phyloP scores from a whole-genome alignment of 257 asterid genomes.

The Cordia subcordata region DNA sequence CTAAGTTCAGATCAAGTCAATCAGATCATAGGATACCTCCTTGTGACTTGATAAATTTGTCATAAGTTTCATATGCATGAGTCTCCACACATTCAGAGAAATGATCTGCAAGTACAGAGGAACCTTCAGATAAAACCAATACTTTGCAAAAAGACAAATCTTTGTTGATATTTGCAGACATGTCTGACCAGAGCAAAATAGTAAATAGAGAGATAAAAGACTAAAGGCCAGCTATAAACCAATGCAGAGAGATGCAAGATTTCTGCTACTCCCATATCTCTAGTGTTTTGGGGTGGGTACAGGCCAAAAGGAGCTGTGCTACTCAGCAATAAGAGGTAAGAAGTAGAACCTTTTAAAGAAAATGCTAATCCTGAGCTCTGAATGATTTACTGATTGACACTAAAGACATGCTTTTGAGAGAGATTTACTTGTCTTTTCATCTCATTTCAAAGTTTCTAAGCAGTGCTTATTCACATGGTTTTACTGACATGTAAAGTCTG shows the following conservation, averaged over 20 bases:
- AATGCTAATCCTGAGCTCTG: no score
- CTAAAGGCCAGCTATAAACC: neutral
- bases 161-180: neutral
- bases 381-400: no score
- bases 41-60: constrained; percentile 74
- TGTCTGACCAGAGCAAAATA: neutral
- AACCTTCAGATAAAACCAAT: neutral
- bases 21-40: constrained; percentile 44
- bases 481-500: no score
- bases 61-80: constrained; percentile 96
- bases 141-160: neutral
- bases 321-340: neutral
- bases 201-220: neutral
- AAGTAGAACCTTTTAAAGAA: no score
- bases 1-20: neutral
- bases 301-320: neutral
- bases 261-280: neutral
- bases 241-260: neutral
- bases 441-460: no score
- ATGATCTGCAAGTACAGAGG: constrained; percentile 56
- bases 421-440: no score
- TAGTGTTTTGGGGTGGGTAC: neutral
- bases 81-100: constrained; percentile 92
- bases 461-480: no score
- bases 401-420: no score